phyloP scores from a whole-genome alignment of 306 rosid genomes.

The Inga leiocalycina region DNA sequence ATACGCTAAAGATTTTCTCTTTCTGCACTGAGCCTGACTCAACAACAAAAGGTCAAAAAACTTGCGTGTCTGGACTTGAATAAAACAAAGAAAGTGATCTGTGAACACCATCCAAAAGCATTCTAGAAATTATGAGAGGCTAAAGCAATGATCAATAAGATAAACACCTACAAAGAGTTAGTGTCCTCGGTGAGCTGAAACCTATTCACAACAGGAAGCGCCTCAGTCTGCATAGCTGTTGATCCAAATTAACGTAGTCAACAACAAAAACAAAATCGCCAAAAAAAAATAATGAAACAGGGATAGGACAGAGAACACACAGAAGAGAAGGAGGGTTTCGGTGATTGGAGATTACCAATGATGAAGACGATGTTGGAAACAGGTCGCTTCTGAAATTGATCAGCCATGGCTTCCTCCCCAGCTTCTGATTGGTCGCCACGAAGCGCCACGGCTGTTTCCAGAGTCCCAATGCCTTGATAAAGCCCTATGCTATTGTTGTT shows the following conservation, averaged over 20 bases:
- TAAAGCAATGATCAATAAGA: not conserved
- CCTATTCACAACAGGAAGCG: slow-evolving; percentile 80
- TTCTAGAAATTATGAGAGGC: not conserved
- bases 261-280: slow-evolving; percentile 14
- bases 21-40: not conserved
- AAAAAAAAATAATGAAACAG: not conserved
- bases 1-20: not conserved
- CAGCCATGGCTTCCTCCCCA: slow-evolving; percentile 47
- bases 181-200: slow-evolving; percentile 69
- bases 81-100: slow-evolving; percentile 8
- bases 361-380: slow-evolving; percentile 71
- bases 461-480: slow-evolving; percentile 5
- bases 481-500: not conserved
- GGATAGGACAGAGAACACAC: not conserved
- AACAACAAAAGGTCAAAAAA: not conserved
- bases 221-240: slow-evolving; percentile 97
- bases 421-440: slow-evolving; percentile 48
- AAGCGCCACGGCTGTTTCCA: slow-evolving; percentile 45
- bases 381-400: slow-evolving; percentile 44
- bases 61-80: not conserved
- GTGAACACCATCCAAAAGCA: slow-evolving; percentile 12
- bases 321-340: not conserved
- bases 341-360: slow-evolving; percentile 49
- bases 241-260: slow-evolving; percentile 13
- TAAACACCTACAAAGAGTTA: slow-evolving; percentile 58